These are phyloP conservation scores for Paraphaeosphaeria sporulosa DNA, from an alignment of 2,329 filamentous ascomycete species.

Conservation along the genomic window DNA sequence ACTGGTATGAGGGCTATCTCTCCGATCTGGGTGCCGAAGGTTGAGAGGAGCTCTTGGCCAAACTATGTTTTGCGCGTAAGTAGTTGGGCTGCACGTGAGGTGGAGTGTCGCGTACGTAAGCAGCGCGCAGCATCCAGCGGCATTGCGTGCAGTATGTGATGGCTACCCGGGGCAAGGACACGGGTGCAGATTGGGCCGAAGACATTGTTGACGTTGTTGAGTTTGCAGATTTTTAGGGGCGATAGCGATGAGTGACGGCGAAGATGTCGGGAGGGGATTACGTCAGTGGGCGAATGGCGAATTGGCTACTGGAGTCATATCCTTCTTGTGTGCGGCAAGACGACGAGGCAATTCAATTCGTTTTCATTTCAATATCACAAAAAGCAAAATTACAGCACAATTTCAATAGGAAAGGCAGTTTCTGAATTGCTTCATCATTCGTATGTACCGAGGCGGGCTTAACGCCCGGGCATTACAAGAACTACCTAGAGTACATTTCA, in stretches of 20 bases:
- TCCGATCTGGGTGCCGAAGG: constrained; percentile 82
- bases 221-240: no score
- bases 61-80: constrained; percentile 63
- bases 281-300: constrained; percentile 9
- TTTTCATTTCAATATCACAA: neutral
- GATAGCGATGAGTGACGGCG: neutral
- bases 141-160: constrained; percentile 95
- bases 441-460: constrained; percentile 28
- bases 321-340: neutral
- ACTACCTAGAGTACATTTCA: constrained; percentile 45
- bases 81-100: neutral
- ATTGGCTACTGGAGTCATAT: neutral
- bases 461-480: constrained; percentile 25
- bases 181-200: constrained; percentile 32
- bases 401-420: neutral
- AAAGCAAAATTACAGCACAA: neutral
- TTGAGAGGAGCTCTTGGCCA: constrained; percentile 93
- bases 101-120: constrained; percentile 70
- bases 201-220: neutral
- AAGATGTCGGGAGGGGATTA: constrained; percentile 1
- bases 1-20: constrained; percentile 87
- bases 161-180: constrained; percentile 73
- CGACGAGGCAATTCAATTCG: no score
- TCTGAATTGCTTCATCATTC: constrained; percentile 40
- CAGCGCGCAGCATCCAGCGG: constrained; percentile 87